Evolutionary conservation across 2,329 filamentous ascomycete species (phyloP), one percentile per base, ranked within the genome.

Genomic region (Alternaria brassicicola): DNA sequence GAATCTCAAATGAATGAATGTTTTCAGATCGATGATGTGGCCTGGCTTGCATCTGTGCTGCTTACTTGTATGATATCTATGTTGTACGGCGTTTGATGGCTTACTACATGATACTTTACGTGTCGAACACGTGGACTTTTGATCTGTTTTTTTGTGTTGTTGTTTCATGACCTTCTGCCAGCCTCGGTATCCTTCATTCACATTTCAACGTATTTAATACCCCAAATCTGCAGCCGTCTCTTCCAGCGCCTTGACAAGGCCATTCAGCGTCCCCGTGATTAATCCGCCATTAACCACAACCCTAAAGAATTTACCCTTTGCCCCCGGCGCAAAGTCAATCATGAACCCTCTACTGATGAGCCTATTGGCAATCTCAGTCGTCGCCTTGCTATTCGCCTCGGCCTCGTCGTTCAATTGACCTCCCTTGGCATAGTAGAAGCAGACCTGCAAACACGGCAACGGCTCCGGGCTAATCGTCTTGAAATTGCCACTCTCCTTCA

Each of bases 381-480:
- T 91, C 6, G 81, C 73, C 65, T 75, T 79, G 50, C 83, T 84
- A 71, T 89, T 89, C 50, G 73, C 75, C 55, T 80, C 78, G 55
- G 57, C 66, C 55, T 81, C 79, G 12, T 71, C 70, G 2, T 76
- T 71, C 54, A 90, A 63, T 56, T 76, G 68, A 2, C 88, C 86
- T 1, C 81, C 81, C 0, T 86, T 86, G 0, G 89, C 87, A 70
- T 91, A 93, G 76, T 97, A 97, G 77, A 98, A 98, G 81, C 94
- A 97, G 21, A 98, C 90, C 79, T 98, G 95, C 74, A 97, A 80
- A 78, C 94, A 98, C 13, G 74, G 75, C 45, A 93, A 89, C 25
- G 92, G 91, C 68, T 90, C 89, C 55, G 86, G 83, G 10, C 88
- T 91, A 3, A 97, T 86, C 15, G 96, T 82, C 17, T 85, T 79